These are phyloP conservation scores for Quillaja saponaria DNA, from an alignment of 306 rosid species.

Conservation along the genomic window DNA sequence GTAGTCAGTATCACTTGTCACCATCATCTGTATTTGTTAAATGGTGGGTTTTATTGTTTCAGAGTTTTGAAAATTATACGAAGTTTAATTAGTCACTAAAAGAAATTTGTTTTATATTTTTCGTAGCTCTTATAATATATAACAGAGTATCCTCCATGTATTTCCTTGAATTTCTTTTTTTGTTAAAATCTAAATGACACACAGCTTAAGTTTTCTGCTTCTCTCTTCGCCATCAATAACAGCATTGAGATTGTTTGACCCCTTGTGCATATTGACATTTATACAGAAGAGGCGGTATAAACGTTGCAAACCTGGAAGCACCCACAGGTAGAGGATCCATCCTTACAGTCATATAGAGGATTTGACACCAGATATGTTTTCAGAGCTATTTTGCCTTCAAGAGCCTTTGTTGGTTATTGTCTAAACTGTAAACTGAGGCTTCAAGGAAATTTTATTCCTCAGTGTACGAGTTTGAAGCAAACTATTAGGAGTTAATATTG, in stretches of 20 bases:
- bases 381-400: no score
- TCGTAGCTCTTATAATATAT: slow-evolving; percentile 12
- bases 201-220: not conserved
- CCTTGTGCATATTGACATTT: slow-evolving; percentile 19
- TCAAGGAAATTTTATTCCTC: not conserved
- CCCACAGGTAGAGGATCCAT: slow-evolving; percentile 51
- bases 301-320: slow-evolving; percentile 84
- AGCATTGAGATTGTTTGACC: slow-evolving; percentile 9
- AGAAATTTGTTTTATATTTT: no score
- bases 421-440: no score
- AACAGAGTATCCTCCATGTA: slow-evolving; percentile 10
- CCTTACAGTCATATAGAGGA: not conserved
- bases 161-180: not conserved
- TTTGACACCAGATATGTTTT: not conserved
- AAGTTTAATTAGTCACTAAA: no score
- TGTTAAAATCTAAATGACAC: slow-evolving; percentile 1
- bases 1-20: no score
- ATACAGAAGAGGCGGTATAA: slow-evolving; percentile 75
- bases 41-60: no score
- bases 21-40: no score
- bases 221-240: slow-evolving; percentile 1
- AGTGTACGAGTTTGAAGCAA: not conserved
- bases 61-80: no score
- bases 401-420: no score
- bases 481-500: not conserved